A percentile compares a stretch with the other conserved stretches of the same genome.
These are phyloP conservation scores for Penicillium sp. DNA, from an alignment of 2,329 filamentous ascomycete species.

Conservation along the genomic window DNA sequence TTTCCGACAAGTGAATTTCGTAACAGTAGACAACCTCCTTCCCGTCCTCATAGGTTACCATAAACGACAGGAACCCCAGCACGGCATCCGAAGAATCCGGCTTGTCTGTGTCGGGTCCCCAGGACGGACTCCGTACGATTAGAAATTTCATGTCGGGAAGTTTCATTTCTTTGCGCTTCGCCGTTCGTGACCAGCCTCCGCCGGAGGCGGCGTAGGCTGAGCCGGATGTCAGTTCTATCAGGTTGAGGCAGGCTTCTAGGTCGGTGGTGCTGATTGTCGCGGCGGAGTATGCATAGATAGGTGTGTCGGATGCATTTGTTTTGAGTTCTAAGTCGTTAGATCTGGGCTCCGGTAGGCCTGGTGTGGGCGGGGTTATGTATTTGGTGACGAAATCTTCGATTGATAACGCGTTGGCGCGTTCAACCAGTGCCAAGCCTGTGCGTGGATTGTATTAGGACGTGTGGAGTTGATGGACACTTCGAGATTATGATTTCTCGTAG, in stretches of 20 bases:
- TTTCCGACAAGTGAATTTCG: conserved; percentile 55
- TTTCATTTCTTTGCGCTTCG: conserved; percentile 58
- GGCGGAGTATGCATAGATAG: conserved; percentile 34
- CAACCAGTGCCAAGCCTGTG: conserved; percentile 36
- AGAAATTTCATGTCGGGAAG: conserved; percentile 60
- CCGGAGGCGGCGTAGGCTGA: conserved; percentile 52
- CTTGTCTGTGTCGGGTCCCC: not conserved
- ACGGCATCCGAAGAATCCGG: conserved; percentile 9
- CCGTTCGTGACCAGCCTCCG: conserved; percentile 53
- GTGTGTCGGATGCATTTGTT: conserved; percentile 9
- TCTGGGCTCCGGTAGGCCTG: conserved; percentile 1
- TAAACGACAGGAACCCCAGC: conserved; percentile 53
- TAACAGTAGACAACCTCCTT: conserved; percentile 62
- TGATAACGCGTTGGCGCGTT: conserved; percentile 42
- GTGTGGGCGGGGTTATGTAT: conserved; percentile 27
- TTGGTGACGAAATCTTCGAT: conserved; percentile 38
- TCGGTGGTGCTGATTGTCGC: conserved; percentile 39
- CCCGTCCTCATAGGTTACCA: conserved; percentile 56
- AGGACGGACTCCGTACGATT: conserved; percentile 38
- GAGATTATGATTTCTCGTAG: not conserved
- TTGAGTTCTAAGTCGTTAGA: not conserved
- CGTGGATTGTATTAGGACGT: conserved; percentile 12
- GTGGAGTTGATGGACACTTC: not conserved
- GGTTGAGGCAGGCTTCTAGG: conserved; percentile 51
- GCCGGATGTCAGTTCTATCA: conserved; percentile 56